These are phyloP conservation scores for Penicillium sp. DNA, from an alignment of 2,329 filamentous ascomycete genomes.

Conservation along the genomic window DNA sequence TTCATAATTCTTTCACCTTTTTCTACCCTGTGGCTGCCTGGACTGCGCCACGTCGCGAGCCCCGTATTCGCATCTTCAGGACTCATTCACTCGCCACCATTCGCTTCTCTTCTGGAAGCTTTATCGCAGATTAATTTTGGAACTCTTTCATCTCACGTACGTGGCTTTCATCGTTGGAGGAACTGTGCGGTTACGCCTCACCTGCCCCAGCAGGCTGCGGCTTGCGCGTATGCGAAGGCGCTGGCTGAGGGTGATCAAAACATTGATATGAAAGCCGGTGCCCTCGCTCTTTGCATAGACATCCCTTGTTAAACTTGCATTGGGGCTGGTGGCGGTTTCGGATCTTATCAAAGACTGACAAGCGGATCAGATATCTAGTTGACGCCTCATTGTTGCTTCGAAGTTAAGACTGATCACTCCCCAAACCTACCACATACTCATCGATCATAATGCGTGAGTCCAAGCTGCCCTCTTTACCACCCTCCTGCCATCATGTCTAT, in stretches of 20 bases:
- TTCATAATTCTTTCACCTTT: not conserved
- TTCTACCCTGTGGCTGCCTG: not conserved
- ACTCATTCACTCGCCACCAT: constrained; percentile 1
- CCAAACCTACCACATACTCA: not conserved
- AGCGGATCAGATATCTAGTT: not conserved
- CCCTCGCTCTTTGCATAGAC: not conserved
- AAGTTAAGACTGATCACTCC: not conserved
- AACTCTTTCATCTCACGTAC: constrained; percentile 3
- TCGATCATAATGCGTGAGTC: constrained; percentile 10
- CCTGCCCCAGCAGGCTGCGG: not conserved
- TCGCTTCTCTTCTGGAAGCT: not conserved
- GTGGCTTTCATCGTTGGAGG: not conserved
- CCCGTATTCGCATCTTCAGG: constrained; percentile 3
- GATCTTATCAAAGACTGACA: constrained; percentile 3
- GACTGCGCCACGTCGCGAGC: constrained; percentile 3
- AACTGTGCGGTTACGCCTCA: not conserved
- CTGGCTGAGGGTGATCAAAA: not conserved
- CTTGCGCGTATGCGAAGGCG: not conserved
- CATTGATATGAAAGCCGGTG: not conserved
- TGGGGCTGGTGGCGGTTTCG: not conserved
- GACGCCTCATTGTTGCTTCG: not conserved
- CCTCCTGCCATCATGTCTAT: not conserved
- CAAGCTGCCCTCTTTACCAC: not conserved
- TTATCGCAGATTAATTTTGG: not conserved
- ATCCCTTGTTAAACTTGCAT: not conserved